Conservation (phyloP, 306 rosid genomes). For the Crataegus laevigata region DNA sequence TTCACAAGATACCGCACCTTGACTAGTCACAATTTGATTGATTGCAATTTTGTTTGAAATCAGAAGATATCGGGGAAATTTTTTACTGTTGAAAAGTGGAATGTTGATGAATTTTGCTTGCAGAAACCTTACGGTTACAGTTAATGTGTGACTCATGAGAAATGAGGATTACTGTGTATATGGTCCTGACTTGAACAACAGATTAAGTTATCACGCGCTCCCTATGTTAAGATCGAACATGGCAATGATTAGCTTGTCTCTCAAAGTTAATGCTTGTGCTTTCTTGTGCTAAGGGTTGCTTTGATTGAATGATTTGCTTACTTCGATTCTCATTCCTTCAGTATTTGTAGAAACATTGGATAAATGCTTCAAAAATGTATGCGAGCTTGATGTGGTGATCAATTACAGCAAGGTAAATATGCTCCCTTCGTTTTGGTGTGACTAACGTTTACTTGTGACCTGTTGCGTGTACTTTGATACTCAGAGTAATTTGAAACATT, state of each 20-base stretch:
- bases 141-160: not conserved
- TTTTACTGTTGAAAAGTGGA: not conserved
- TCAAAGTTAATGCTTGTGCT: not conserved
- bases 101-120: not conserved
- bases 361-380: constrained; percentile 93
- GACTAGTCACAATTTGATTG: not conserved
- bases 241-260: not conserved
- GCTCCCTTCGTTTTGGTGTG: constrained; percentile 1
- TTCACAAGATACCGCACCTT: not conserved
- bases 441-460: constrained; percentile 2
- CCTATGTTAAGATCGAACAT: too few species aligned
- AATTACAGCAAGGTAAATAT: constrained; percentile 78
- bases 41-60: not conserved
- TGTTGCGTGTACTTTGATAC: not conserved
- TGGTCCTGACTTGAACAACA: not conserved
- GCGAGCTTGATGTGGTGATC: constrained; percentile 89
- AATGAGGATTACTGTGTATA: not conserved
- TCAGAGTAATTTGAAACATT: not conserved
- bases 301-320: constrained; percentile 17
- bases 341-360: constrained; percentile 95
- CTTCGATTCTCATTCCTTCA: constrained; percentile 34
- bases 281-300: not conserved
- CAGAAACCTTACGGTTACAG: not conserved
- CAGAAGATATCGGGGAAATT: not conserved
- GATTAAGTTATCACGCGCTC: not conserved